Evolutionary conservation across 2,329 filamentous ascomycete species (phyloP), one percentile per base, ranked within the genome.

Genomic region (Penicillium sp.): DNA sequence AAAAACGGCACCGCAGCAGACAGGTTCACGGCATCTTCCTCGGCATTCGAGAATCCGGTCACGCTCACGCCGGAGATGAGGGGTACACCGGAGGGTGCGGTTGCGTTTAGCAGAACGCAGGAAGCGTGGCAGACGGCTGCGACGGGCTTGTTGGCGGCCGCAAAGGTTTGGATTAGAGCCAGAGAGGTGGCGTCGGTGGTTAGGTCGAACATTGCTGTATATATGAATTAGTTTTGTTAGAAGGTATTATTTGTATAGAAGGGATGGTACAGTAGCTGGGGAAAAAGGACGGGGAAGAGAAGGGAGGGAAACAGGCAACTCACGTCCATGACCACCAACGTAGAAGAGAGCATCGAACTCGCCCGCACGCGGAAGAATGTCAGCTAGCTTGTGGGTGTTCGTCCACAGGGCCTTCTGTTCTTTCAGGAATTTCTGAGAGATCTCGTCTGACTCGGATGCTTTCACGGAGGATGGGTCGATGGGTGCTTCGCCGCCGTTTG

Each of bases 321-420:
- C 72, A 82, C 80, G 82, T 43, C 82, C 83, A 62, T 86, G 82
- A 33, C 83, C 83, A 52, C 83, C 83, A 43, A 85, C 82, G 63
- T 81, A 86, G 69, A 84, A 85, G 51, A 86, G 77, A 35, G 86
- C 88, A 63, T 84, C 88, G 66, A 85, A 90, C 61, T 89, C 85
- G 57, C 71, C 73, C 0, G 83, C 80, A 58, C 80, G 81, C 35
- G 83, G 83, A 17, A 83, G 67, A 63, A 88, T 82, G 23, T 82
- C 75, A 27, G 79, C 77, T 21, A 91, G 77, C 58, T 82, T 82
- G 6, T 76, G 66, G 0, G 88, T 91, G 41, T 84, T 81, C 68
- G 85, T 82, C 86, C 86, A 91, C 17, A 89, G 71, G 2, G 76
- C 62, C 66, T 82, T 76, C 63, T 89, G 77, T 67, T 81, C 80